Base-by-base conservation (phyloP, 805 yeast genomes). In the Phaffomyces antillensis region DNA sequence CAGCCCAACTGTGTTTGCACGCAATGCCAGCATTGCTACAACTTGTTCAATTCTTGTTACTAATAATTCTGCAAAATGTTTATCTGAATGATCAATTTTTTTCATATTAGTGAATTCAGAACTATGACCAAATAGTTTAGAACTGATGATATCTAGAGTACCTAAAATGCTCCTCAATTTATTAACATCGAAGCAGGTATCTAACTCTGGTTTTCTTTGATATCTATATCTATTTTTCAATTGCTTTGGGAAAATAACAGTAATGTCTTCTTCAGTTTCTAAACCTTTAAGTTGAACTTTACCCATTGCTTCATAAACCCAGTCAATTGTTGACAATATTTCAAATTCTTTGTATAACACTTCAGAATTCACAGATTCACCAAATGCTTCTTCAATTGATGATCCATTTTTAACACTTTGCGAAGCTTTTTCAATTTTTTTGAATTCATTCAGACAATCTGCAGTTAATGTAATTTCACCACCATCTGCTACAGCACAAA, bases 401-500 rank as follows among this genome's bases (percentile, higher is more conserved):
- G 52, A 58, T 13, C 61, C 60, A 7, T 46, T 49, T 17, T 47
- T 35, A 2, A 36, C 36, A 12, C 25, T 28, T 25, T 45, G 38
- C 12, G 20, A 43, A 3, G 63, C 65, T 5, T 64, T 65, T 54
- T 75, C 69, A 30, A 86, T 70, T 42, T 80, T 73, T 41, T 72
- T 73, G 57, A 88, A 76, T 58, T 86, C 96, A 38, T 75, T 73
- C 53, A 85, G 68, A 57, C 88, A 86, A 62, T 91, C 97, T 8
- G 81, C 73, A 56, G 95, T 84, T 45, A 90, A 74, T 0, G 96
- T 81, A 26, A 91, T 86, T 63, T 91, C 96, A n/a, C 99, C 99
- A 48, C 99, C 99, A 63, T 88, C 96, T 0, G 99, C 99, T 41
- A 87, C 85, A 8, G 96, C 86, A 59, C 90, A 83, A 24, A 93